Evolutionary conservation across 2,329 filamentous ascomycete species (phyloP).

Genomic region (Lecanicillium sp.): DNA sequence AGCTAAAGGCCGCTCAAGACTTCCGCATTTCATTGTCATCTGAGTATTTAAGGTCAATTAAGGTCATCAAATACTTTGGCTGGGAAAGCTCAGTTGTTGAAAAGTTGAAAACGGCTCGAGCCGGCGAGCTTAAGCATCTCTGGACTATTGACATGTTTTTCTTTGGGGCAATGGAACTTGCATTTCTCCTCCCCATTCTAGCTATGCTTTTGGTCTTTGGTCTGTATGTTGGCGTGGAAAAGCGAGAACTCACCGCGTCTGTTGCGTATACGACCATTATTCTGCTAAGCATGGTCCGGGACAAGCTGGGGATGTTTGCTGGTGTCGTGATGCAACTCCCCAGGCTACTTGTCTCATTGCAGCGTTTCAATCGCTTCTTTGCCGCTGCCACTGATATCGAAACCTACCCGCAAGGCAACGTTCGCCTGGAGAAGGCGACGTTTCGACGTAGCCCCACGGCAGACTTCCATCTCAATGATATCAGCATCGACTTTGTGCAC

Average conservation of each 20-base stretch:
- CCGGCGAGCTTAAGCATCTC: constrained; percentile 43
- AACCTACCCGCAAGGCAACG: constrained; percentile 39
- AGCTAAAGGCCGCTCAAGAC: constrained; percentile 47
- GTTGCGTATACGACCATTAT: constrained; percentile 49
- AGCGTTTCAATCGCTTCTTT: constrained; percentile 47
- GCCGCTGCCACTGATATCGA: constrained; percentile 40
- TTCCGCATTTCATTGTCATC: constrained; percentile 49
- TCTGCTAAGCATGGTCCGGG: constrained; percentile 43
- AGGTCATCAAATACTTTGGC: constrained; percentile 53
- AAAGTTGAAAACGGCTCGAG: constrained; percentile 39
- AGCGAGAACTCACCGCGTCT: constrained; percentile 42
- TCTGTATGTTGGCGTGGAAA: constrained; percentile 39
- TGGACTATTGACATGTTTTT: constrained; percentile 45
- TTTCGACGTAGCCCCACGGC: constrained; percentile 43
- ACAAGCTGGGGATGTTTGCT: constrained; percentile 42
- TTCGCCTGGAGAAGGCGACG: constrained; percentile 35
- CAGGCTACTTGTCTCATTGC: constrained; percentile 32
- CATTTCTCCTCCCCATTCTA: constrained; percentile 43
- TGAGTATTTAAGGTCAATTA: constrained; percentile 50
- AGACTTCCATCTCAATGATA: constrained; percentile 37
- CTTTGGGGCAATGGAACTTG: constrained; percentile 37
- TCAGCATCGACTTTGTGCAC: constrained; percentile 45
- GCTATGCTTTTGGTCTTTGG: constrained; percentile 48
- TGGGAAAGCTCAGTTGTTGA: constrained; percentile 48
- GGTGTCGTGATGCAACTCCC: constrained; percentile 28